These are phyloP conservation scores for Trypanosoma grayi DNA, from an alignment of 208 protist species.

Conservation along the genomic window DNA sequence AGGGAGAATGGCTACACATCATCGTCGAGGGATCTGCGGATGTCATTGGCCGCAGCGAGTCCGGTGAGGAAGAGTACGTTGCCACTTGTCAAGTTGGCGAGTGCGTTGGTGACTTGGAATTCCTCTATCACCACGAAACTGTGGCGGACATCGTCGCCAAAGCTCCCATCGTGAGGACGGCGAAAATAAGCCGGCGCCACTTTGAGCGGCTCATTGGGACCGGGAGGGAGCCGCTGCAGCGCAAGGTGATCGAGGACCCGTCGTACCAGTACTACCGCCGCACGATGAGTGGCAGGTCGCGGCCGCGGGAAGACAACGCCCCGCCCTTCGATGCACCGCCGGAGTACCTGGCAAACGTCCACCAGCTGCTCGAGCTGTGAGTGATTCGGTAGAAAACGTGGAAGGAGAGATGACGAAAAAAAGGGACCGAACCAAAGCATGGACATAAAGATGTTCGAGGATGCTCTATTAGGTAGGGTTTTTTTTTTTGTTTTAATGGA, in stretches of 20 bases:
- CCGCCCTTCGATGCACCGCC: constrained; percentile 46
- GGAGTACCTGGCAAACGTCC: constrained; percentile 20
- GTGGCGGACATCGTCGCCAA: constrained; percentile 57
- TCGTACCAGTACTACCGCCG: constrained; percentile 48
- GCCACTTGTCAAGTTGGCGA: constrained; percentile 39
- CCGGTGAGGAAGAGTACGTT: constrained; percentile 34
- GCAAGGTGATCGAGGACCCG: constrained; percentile 36
- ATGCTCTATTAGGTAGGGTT: no score
- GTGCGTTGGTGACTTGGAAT: constrained; percentile 66
- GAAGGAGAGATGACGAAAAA: constrained; percentile 7
- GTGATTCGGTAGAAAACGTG: neutral
- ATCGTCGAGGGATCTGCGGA: constrained; percentile 61
- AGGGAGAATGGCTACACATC: constrained; percentile 67
- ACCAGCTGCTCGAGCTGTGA: neutral
- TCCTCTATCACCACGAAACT: constrained; percentile 64
- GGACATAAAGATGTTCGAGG: no score
- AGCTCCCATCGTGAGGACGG: constrained; percentile 44
- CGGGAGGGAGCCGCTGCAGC: constrained; percentile 31
- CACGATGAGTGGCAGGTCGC: constrained; percentile 31
- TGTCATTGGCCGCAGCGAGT: constrained; percentile 35
- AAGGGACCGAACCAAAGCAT: no score
- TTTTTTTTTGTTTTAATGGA: no score
- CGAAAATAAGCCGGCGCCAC: constrained; percentile 61
- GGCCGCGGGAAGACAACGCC: constrained; percentile 32
- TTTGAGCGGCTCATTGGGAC: constrained; percentile 59